Evolutionary conservation across 495 filamentous ascomycete genomes (phyloP).

Genomic region (Aspergillus olivimuriae): DNA sequence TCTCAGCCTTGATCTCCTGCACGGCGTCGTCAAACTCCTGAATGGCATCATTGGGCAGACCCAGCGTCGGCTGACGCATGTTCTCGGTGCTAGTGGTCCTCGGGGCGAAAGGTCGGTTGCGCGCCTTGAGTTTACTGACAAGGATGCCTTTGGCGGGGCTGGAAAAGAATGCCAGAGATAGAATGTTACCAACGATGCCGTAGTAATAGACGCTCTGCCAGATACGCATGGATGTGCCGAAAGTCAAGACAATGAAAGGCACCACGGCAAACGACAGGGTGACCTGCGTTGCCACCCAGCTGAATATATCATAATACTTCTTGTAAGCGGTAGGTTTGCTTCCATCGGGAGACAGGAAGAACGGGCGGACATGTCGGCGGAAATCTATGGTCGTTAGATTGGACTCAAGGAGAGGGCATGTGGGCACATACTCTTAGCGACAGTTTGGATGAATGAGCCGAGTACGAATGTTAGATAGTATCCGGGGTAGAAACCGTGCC

Average conservation of each 20-base stretch:
- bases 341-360: slow-evolving; percentile 78
- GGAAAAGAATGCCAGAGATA: slow-evolving; percentile 66
- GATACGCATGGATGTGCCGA: slow-evolving; percentile 58
- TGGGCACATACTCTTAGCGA: slow-evolving; percentile 73
- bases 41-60: slow-evolving; percentile 70
- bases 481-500: slow-evolving; percentile 97
- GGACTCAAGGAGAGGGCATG: not conserved
- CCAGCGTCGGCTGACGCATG: slow-evolving; percentile 55
- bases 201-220: slow-evolving; percentile 93
- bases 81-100: slow-evolving; percentile 26
- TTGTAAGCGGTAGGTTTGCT: slow-evolving; percentile 61
- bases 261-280: slow-evolving; percentile 74
- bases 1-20: slow-evolving; percentile 63
- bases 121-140: slow-evolving; percentile 50
- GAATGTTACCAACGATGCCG: slow-evolving; percentile 57
- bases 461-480: slow-evolving; percentile 91
- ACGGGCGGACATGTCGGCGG: slow-evolving; percentile 84
- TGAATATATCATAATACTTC: slow-evolving; percentile 78
- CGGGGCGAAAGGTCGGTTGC: slow-evolving; percentile 32
- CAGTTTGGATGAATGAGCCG: slow-evolving; percentile 83
- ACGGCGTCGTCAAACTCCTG: slow-evolving; percentile 76
- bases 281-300: slow-evolving; percentile 73
- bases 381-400: slow-evolving; percentile 51
- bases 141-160: slow-evolving; percentile 67
- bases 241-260: slow-evolving; percentile 76